Base-by-base conservation (phyloP, 352 stramenopile genomes). In the Pythium angustatum region DNA sequence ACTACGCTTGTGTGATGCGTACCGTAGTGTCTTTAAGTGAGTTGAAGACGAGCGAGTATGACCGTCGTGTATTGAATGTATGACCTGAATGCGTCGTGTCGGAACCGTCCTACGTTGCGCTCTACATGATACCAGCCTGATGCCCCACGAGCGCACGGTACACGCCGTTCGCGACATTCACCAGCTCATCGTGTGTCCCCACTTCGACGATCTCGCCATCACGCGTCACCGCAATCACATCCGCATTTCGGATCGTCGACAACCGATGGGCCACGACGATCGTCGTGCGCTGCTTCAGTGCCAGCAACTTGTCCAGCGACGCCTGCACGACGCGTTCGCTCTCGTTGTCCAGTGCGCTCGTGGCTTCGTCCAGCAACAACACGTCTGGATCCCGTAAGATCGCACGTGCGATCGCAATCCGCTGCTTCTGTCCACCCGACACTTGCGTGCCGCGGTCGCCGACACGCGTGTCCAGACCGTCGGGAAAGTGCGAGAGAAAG, bases 231-330 rank as follows among this genome's bases (percentile, higher is more conserved):
- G 81, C 86, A 72, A 97, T 97, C 6, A 80, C 67, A 69, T 94
- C 74, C 0, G 90, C 83, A 63, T 91, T 81, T 21, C 76, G 63
- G 48, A 96, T 84, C 2, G 88, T 96, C 26, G 72, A 87, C 4
- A 96, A 60, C 10, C 87, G 72, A 67, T 97, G 87, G 0, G 89
- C 89, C 30, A 97, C 80, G 19, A 90, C 73, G 41, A 96, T 81
- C 3, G 85, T 85, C 19, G 91, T 97, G 1, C 76, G 73, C 40
- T 75, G n/a, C n/a, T n/a, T n/a, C n/a, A n/a, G n/a, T n/a, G n/a
- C n/a, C n/a, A n/a, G n/a, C n/a, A n/a, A n/a, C n/a, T n/a, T n/a
- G 48, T 81, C 64, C 47, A 83, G 61, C 24, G 69, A 58, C 10
- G 79, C 66, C 52, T 73, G 66, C 5, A 73, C 66, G 24, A 73